Base-by-base conservation (phyloP, 2,329 filamentous ascomycete genomes). In the Ascochyta fabae region DNA sequence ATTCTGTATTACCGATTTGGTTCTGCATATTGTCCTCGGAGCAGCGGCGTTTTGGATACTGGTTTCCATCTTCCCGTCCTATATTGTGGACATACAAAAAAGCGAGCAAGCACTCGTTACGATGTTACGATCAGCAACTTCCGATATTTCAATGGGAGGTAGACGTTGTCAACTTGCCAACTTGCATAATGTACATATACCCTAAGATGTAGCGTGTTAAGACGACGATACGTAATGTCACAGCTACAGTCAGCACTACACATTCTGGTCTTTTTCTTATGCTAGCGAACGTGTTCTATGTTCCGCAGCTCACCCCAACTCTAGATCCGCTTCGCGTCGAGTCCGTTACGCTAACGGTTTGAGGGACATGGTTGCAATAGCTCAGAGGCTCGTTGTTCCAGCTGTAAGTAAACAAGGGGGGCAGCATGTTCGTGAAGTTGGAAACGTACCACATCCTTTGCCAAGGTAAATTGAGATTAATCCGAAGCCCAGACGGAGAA, bases 141-240 rank as follows among this genome's bases (percentile, higher is more conserved):
- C 23, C 36, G 26, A 43, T 27, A 38, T 41, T 29, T 43, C 10
- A 31, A 23, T 33, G 26, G 26, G 31, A 47, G 22, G 22, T 39
- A 50, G 38, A 56, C 27, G 42, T 39, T 29, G 38, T 43, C 35
- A n/a, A 49, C 24, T 19, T 16, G 6, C 45, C 33, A 43, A 47
- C 27, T 31, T 47, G 53, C 47, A 43, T 46, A 42, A 33, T 56
- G 47, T 51, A 56, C 31, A 56, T 56, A 51, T 51, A 56, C 53
- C 53, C 51, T 38, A 27, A 5, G 19, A 47, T 15, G 47, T 56
- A 56, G 47, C 38, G 24, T 39, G 47, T 43, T 45, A 42, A 51
- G 23, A 39, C 24, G 26, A 39, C 24, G 29, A 51, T 51, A 47
- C 27, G 51, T 26, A 56, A 56, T 51, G 26, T 39, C 24, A 56